Evolutionary conservation across 768 basidiomycete species (phyloP), one percentile per base, ranked within the genome.

Genomic region (Boletellus ananiceps): DNA sequence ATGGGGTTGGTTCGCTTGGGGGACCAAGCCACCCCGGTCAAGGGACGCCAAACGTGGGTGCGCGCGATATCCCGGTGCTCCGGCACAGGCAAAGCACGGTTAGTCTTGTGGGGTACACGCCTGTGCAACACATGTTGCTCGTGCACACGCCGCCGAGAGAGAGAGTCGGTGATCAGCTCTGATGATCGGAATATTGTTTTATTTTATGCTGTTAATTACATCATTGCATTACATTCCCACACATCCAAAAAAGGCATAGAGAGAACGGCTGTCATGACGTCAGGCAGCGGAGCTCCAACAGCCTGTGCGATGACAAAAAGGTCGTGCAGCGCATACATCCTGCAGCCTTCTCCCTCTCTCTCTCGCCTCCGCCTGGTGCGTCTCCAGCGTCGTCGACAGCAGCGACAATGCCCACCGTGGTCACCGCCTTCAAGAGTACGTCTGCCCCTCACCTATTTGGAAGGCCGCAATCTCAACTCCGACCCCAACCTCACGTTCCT

Each of bases 381-480:
- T 47, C 56, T 8, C 33, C 51, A 8, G 4, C 51, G 27, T 34
- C 50, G 33, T 49, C 51, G 38, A 54, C 55, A 33, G n/a, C 43
- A 33, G 19, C 11, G 23, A 56, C 54, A 43, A 86, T 86, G 85
- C 83, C 84, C 53, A 77, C 76, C 50, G 86, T 91, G 45, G 85
- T 93, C 60, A 83, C 92, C 69, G 86, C 86, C 18, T 88, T 93
- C 74, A 93, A 92, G 76, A 93, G 90, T 91, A 65, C 35, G 76
- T 69, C 27, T 35, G 11, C 37, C 19, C 31, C 14, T 11, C 36
- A 34, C 44, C 46, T 36, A 25, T 57, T 52, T 44, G 7, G 36
- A 51, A 16, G 23, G 21, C 48, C 49, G 45, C 39, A 37, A 38
- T 49, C 46, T 50, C 18, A 51, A 63, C 55, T 54, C 60, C 56